Evolutionary conservation across 768 basidiomycete species (phyloP).

Genomic region (Mycena haematopus): DNA sequence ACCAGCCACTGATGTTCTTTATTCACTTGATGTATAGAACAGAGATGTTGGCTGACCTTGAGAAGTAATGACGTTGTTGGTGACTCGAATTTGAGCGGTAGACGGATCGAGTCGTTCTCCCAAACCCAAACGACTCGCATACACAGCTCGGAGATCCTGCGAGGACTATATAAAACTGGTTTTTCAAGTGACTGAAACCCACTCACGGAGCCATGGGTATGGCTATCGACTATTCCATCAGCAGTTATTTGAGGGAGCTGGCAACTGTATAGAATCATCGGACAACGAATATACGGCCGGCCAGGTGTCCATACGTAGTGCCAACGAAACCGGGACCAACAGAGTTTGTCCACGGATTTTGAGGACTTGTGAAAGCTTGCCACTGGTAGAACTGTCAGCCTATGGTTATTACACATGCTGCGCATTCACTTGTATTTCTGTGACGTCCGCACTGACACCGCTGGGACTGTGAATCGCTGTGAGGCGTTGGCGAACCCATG

Average conservation of each 20-base stretch:
- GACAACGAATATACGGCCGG: background rate
- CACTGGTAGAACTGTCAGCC: constrained; percentile 38
- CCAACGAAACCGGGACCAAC: constrained; percentile 52
- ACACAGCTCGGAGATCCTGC: constrained; percentile 50
- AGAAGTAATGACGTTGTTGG: constrained; percentile 59
- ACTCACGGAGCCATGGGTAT: constrained; percentile 50
- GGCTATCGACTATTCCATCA: constrained; percentile 50
- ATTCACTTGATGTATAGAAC: background rate
- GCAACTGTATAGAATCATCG: constrained; percentile 40
- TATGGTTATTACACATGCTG: background rate
- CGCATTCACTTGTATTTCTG: constrained; percentile 42
- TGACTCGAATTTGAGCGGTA: constrained; percentile 49
- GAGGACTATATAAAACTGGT: background rate
- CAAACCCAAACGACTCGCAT: constrained; percentile 49
- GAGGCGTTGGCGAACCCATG: constrained; percentile 39
- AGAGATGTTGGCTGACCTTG: constrained; percentile 35
- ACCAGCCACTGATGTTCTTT: constrained; percentile 42
- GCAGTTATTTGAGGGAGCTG: constrained; percentile 58
- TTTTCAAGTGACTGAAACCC: background rate
- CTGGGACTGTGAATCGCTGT: constrained; percentile 29
- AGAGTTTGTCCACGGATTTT: constrained; percentile 50
- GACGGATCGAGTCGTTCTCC: constrained; percentile 39
- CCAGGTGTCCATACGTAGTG: constrained; percentile 43
- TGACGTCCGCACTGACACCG: constrained; percentile 36
- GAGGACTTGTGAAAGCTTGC: constrained; percentile 44